Conservation (phyloP, 2,329 filamentous ascomycete species). For the Botrytis tulipae region DNA sequence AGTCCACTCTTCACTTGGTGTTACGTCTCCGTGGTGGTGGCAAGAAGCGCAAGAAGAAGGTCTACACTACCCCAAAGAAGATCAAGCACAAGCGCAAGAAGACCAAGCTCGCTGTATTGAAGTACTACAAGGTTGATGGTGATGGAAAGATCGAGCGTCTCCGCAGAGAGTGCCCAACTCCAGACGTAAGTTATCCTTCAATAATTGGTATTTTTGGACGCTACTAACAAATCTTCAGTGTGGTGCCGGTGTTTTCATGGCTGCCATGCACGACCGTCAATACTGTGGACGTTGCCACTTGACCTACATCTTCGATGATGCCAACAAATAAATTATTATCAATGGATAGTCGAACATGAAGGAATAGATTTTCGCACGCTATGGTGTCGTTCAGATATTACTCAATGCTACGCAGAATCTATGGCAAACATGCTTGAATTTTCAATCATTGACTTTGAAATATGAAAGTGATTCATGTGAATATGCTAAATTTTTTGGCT, state of each 20-base stretch:
- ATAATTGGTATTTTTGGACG: neutral
- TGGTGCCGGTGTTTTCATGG: constrained; percentile 99
- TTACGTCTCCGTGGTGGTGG: constrained; percentile 96
- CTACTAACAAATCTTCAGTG: constrained; percentile 61
- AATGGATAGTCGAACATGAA: constrained; percentile 36
- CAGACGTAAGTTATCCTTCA: constrained; percentile 63
- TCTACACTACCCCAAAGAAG: constrained; percentile 99
- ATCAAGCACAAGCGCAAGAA: constrained; percentile 99
- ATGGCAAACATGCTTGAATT: neutral
- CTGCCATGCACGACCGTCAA: constrained; percentile 99
- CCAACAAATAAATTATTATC: constrained; percentile 51
- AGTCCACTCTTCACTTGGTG: constrained; percentile 97
- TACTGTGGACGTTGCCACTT: constrained; percentile 63
- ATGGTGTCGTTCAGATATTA: constrained; percentile 20
- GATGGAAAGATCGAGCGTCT: constrained; percentile 99
- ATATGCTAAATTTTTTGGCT: too few species aligned
- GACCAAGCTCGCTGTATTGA: constrained; percentile 99
- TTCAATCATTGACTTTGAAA: constrained; percentile 4
- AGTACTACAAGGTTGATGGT: constrained; percentile 99
- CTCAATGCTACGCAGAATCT: constrained; percentile 26
- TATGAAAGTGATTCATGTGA: neutral
- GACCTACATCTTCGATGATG: constrained; percentile 70
- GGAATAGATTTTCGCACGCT: constrained; percentile 24
- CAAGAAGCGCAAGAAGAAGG: constrained; percentile 99
- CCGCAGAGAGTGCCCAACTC: constrained; percentile 91